Evolutionary conservation across 345 rosid genomes (phyloP).

Genomic region (Acer negundo): DNA sequence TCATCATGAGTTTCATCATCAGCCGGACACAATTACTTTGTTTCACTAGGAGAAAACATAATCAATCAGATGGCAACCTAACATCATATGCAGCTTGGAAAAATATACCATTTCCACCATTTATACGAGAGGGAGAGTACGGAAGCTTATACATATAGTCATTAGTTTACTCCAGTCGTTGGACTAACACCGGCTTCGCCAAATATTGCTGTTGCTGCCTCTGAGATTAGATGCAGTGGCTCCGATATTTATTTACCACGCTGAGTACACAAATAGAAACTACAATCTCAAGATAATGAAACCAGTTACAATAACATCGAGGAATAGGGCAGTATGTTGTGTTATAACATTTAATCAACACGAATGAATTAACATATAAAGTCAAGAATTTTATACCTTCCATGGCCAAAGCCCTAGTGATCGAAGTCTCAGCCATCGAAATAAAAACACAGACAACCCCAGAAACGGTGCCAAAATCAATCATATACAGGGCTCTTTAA

Average conservation of each 20-base stretch:
- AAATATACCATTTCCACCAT: too few species aligned
- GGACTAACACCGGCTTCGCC: conserved; percentile 99
- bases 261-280: conserved; percentile 47
- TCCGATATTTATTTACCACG: conserved; percentile 82
- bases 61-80: not conserved
- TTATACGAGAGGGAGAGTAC: not conserved
- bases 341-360: conserved; percentile 10
- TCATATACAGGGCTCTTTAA: conserved; percentile 67
- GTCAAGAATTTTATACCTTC: too few species aligned
- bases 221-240: conserved; percentile 96
- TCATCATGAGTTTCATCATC: not conserved
- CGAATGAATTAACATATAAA: too few species aligned
- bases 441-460: too few species aligned
- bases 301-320: conserved; percentile 14
- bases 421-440: too few species aligned
- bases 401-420: too few species aligned
- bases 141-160: conserved; percentile 64
- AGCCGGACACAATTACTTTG: not conserved
- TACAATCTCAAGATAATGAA: conserved; percentile 23
- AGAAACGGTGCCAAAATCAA: conserved; percentile 44
- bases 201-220: conserved; percentile 96
- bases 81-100: not conserved
- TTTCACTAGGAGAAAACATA: not conserved
- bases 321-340: too few species aligned
- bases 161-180: conserved; percentile 82